These are phyloP conservation scores for Agapanthus africanus DNA, from an alignment of 106 monocot genomes.

Conservation along the genomic window DNA sequence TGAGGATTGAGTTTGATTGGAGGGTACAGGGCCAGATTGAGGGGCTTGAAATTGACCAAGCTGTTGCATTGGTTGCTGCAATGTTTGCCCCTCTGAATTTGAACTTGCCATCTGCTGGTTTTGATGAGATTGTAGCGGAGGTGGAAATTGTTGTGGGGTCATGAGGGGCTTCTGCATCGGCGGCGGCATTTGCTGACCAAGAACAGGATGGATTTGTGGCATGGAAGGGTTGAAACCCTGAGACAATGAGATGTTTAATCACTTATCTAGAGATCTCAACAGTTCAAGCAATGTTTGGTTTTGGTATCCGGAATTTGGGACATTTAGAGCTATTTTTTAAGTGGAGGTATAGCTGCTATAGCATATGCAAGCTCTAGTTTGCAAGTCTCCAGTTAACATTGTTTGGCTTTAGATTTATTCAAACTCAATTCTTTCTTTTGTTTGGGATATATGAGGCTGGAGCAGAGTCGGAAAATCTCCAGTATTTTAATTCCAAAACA, in stretches of 20 bases:
- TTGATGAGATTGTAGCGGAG: conserved; percentile 37
- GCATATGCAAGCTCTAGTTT: no score
- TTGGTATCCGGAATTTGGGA: no score
- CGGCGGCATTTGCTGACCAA: conserved; percentile 52
- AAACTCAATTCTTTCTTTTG: no score
- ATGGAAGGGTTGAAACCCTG: conserved; percentile 52
- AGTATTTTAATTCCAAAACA: no score
- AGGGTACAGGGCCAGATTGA: conserved; percentile 26
- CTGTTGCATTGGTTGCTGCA: conserved; percentile 48
- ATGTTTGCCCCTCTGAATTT: conserved; percentile 36
- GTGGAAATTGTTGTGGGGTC: conserved; percentile 43
- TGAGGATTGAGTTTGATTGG: conserved; percentile 19
- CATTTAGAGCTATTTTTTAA: no score
- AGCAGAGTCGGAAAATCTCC: no score
- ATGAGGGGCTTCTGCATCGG: conserved; percentile 42
- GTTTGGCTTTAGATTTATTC: no score
- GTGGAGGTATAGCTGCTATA: no score
- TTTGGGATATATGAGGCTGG: no score
- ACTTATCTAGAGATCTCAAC: background rate
- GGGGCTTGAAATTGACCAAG: conserved; percentile 49
- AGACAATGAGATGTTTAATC: background rate
- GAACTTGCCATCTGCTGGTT: conserved; percentile 35
- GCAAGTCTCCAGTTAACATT: no score
- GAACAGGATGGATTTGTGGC: conserved; percentile 29
- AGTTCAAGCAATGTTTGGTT: conserved; percentile 22